Conservation (phyloP, 768 basidiomycete species). For the Tulasnella sp. region DNA sequence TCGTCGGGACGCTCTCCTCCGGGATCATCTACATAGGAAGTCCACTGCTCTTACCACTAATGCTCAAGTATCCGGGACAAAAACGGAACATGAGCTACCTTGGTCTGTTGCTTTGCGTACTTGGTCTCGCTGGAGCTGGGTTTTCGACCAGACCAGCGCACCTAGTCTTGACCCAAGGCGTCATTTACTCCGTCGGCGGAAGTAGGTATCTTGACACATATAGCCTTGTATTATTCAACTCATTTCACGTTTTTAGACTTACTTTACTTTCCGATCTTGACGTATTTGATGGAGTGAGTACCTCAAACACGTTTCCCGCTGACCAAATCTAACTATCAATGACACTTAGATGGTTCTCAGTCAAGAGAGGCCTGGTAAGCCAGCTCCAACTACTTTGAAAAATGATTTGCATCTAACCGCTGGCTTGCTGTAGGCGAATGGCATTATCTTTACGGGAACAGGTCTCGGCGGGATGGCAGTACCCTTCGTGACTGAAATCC, state of each 20-base stretch:
- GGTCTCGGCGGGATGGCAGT: slow-evolving; percentile 7
- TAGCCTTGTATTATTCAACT: neutral
- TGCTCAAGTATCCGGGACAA: neutral
- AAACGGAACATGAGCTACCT: neutral
- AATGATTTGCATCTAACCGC: neutral
- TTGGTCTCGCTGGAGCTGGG: slow-evolving; percentile 1
- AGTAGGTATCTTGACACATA: neutral
- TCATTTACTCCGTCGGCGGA: slow-evolving; percentile 1
- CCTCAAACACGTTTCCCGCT: neutral
- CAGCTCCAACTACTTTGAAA: too few species aligned
- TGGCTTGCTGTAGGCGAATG: neutral
- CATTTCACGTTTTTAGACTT: neutral
- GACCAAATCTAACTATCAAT: neutral
- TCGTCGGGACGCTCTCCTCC: slow-evolving; percentile 6
- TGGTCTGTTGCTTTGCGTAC: neutral
- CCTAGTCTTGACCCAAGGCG: slow-evolving; percentile 1
- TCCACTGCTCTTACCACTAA: neutral
- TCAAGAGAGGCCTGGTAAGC: slow-evolving; percentile 10
- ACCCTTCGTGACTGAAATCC: slow-evolving; percentile 2
- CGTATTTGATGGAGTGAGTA: neutral
- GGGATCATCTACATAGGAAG: slow-evolving; percentile 8
- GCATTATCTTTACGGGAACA: slow-evolving; percentile 5
- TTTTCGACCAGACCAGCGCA: neutral
- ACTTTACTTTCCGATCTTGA: neutral
- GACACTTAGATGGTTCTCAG: neutral